phyloP scores from a whole-genome alignment of 495 filamentous ascomycete species.

The Lepidopterella palustris region DNA sequence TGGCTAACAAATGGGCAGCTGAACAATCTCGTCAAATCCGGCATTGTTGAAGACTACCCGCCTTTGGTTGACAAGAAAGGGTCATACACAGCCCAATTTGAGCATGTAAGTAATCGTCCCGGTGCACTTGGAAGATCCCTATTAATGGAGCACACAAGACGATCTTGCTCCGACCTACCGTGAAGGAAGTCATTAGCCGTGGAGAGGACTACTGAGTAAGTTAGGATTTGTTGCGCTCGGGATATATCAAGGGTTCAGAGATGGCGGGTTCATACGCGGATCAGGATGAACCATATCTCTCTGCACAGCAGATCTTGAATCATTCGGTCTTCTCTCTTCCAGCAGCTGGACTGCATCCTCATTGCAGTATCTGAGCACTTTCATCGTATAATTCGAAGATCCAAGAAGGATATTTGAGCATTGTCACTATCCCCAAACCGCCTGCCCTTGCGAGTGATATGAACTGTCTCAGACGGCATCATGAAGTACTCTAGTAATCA shows the following conservation, averaged over 20 bases:
- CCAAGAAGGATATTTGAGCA: too few relatives aligned
- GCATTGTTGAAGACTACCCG: constrained; percentile 85
- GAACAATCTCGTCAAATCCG: constrained; percentile 77
- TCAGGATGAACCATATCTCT: background rate
- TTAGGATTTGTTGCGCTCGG: background rate
- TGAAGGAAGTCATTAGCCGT: constrained; percentile 89
- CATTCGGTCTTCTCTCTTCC: background rate
- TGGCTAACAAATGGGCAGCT: constrained; percentile 46
- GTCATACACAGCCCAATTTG: constrained; percentile 88
- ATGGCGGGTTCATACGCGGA: background rate
- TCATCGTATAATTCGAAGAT: background rate
- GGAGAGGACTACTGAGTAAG: constrained; percentile 71
- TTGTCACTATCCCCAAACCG: too few relatives aligned
- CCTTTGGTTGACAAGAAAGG: constrained; percentile 89
- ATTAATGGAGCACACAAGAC: constrained; percentile 53
- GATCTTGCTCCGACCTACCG: constrained; percentile 75
- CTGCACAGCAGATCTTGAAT: background rate
- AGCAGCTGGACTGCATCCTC: constrained; percentile 11
- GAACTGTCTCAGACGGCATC: too few relatives aligned
- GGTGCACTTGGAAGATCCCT: too few relatives aligned
- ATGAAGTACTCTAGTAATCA: too few relatives aligned
- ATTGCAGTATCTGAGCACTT: constrained; percentile 8
- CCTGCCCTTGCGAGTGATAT: too few relatives aligned
- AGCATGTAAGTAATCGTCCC: constrained; percentile 72
- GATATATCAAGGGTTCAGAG: background rate